Base-by-base conservation (phyloP, 805 yeast species). In the Ogataea dorogensis region DNA sequence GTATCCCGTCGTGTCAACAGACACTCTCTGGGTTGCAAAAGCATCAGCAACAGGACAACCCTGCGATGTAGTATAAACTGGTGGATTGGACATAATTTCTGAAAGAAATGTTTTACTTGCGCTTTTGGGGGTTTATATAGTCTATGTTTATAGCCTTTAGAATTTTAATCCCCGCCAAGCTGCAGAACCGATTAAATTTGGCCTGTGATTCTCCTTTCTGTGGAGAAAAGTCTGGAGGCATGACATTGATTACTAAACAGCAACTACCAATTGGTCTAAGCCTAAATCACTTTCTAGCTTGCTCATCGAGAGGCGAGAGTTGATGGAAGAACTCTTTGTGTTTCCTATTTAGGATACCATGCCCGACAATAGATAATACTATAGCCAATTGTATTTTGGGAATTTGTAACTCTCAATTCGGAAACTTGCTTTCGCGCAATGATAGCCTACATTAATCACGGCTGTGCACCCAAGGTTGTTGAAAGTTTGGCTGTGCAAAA, bases 1-100 rank as follows among this genome's bases (percentile, higher is more conserved):
- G 42, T 47, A 52, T 12, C 59, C 63, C 5, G 32, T 33, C 21
- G 50, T 50, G 48, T 79, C 75, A 42, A 78, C 59, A 14, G 91
- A 82, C 21, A 84, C 64, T 59, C 93, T 71, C 59, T 83, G 88
- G 4, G 88, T 77, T 29, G 86, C 83, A 52, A 80, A 81, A 5
- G 89, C 78, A 51, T 81, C 84, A 22, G 81, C 75, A 37, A 82
- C 72, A n/a, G 93, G 91, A 51, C 73, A 70, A 32, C 94, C 94
- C 56, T 77, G 79, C 31, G 87, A 73, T 40, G 84, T 83, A 3
- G 91, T 81, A 55, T 70, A 80, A 17, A 67, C 69, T 36, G 87
- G 83, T 49, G 80, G 64, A 27, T 56, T 55, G 7, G 61, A 52
- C 66, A 59, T 61, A 23, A 8, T 25, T 17, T 7, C 6, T 12